Percentiles rank a stretch among this genome's conserved stretches.
Evolutionary conservation across 495 filamentous ascomycete genomes (phyloP).

Genomic region (Gamarada debralockiae): DNA sequence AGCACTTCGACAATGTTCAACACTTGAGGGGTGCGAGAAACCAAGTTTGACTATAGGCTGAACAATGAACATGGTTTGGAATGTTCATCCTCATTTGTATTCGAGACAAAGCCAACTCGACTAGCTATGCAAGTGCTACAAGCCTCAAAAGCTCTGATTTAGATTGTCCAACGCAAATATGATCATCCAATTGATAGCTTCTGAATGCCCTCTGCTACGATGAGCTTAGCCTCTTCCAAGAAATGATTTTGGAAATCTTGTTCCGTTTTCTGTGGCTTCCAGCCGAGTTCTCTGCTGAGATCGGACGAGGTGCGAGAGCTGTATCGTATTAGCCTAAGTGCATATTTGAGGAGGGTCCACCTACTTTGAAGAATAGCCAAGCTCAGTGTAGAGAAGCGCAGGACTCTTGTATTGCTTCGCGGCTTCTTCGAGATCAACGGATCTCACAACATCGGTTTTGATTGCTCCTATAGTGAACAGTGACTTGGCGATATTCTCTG

Average conservation of each 20-base stretch:
- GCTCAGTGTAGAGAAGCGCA: constrained; percentile 29
- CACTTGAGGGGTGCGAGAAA: no score
- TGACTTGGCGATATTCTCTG: constrained; percentile 34
- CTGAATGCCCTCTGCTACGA: constrained; percentile 1
- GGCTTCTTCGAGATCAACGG: constrained; percentile 31
- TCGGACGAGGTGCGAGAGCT: constrained; percentile 9
- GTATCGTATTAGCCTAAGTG: neutral
- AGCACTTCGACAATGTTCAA: no score
- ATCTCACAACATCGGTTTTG: constrained; percentile 26
- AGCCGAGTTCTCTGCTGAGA: constrained; percentile 9
- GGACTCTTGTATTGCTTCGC: constrained; percentile 27
- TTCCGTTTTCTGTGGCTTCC: constrained; percentile 11
- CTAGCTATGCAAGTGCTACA: no score
- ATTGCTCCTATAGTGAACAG: constrained; percentile 28
- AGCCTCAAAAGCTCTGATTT: no score
- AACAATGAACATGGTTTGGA: no score
- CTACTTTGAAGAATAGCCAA: constrained; percentile 33
- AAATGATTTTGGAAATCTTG: constrained; percentile 15
- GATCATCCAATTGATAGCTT: no score
- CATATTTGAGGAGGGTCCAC: neutral
- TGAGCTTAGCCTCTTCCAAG: constrained; percentile 5
- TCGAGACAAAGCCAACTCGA: no score
- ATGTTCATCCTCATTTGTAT: no score
- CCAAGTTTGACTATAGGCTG: no score
- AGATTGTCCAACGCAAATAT: no score